These are phyloP conservation scores for Pyrenophora teres DNA, from an alignment of 2,329 filamentous ascomycete species.

Conservation along the genomic window DNA sequence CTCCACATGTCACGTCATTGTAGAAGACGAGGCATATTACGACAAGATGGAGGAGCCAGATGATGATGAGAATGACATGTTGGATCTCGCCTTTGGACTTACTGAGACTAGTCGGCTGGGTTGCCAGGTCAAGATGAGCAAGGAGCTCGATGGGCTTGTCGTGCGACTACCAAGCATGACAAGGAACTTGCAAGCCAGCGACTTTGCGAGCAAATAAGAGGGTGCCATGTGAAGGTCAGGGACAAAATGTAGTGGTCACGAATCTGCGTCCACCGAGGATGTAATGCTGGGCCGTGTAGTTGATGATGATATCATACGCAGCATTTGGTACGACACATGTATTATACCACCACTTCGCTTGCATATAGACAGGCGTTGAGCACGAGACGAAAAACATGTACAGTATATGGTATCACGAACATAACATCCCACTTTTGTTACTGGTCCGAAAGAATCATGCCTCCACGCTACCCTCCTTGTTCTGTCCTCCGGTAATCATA, in stretches of 20 bases:
- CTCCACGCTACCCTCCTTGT: constrained; percentile 36
- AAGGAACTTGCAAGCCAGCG: constrained; percentile 91
- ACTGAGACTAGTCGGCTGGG: constrained; percentile 84
- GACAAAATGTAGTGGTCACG: background rate
- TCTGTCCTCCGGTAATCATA: constrained; percentile 69
- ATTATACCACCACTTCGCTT: constrained; percentile 22
- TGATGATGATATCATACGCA: background rate
- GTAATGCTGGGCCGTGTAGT: background rate
- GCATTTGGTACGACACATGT: constrained; percentile 13
- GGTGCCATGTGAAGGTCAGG: background rate
- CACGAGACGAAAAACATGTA: constrained; percentile 11
- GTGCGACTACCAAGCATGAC: constrained; percentile 93
- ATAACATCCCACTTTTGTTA: constrained; percentile 3
- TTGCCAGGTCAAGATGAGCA: constrained; percentile 90
- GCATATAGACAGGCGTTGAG: constrained; percentile 16
- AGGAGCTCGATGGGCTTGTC: constrained; percentile 82
- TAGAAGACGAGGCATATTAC: constrained; percentile 72
- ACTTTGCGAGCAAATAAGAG: constrained; percentile 61
- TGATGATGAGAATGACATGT: constrained; percentile 54
- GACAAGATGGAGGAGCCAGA: constrained; percentile 67
- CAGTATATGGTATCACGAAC: constrained; percentile 21
- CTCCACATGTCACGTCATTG: constrained; percentile 90
- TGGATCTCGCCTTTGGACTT: constrained; percentile 86
- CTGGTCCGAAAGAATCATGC: constrained; percentile 6
- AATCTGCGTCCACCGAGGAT: background rate